Base-by-base conservation (phyloP, 805 yeast species). In the Saturnispora ahearnii region DNA sequence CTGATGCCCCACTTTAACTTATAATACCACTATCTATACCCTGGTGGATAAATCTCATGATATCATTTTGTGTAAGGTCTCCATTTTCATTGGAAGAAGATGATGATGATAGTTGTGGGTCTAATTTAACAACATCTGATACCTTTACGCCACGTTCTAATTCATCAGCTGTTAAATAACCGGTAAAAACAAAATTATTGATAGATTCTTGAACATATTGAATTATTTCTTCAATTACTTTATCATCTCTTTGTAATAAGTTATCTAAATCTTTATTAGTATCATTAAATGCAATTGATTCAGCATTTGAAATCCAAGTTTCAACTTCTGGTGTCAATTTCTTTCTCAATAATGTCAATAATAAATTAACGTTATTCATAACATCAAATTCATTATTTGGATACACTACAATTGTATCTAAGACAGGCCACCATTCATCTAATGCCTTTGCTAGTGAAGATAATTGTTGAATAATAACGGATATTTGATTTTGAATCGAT, bases 301-400 rank as follows among this genome's bases (percentile, higher is more conserved):
- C 69, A 28, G 63, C 60, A 15, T 65, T 62, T 18, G 73, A 72
- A 7, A 89, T 77, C 97, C 98, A 91, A 44, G 79, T 85, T 46
- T 81, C 86, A 2, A 91, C 95, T 54, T 90, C 97, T 0, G 99
- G 98, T 10, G 87, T 70, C 45, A 84, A 83, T 62, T 90, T 91
- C 63, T 90, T 93, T 51, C 98, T 75, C 52, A 93, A 65, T 52
- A 93, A 70, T 0, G 97, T 89, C 0, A 95, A 85, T 46, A 90
- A 68, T 33, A 93, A 72, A 2, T 88, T 86, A 59, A 86, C 90
- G 55, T 87, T 90, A 41, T 87, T 84, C 1, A 87, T 77, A 0
- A 95, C 79, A 8, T 97, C 97, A 62, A 91, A 93, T 21, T 76
- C 75, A 0, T 90, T 84, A 48, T 87, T 70, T 1, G 99, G 99